Conservation (phyloP, 371 early-diverging fungal genomes). For the Mucor velutinosus region DNA sequence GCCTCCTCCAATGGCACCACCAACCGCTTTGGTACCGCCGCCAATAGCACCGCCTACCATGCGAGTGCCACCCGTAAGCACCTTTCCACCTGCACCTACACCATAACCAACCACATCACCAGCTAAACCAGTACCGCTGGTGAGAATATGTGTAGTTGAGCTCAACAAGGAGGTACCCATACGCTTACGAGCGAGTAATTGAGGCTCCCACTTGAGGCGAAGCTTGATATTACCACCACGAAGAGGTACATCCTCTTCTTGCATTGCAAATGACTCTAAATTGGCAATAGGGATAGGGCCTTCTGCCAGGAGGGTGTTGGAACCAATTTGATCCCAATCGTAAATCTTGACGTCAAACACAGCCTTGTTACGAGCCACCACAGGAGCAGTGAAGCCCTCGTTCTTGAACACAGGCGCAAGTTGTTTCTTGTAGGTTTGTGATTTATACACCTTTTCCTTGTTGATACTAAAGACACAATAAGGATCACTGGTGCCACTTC, state of each 20-base stretch:
- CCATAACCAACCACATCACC: conserved; percentile 24
- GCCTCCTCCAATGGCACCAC: conserved; percentile 36
- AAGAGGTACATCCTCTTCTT: conserved; percentile 19
- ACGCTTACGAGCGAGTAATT: conserved; percentile 31
- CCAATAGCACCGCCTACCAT: conserved; percentile 33
- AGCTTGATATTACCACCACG: conserved; percentile 16
- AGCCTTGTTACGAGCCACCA: conserved; percentile 50
- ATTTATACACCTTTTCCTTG: conserved; percentile 74
- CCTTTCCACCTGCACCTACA: conserved; percentile 34
- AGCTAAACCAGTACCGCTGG: conserved; percentile 20
- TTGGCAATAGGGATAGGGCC: conserved; percentile 22
- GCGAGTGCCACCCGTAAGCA: conserved; percentile 20
- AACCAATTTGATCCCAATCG: conserved; percentile 76
- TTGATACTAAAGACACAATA: conserved; percentile 69
- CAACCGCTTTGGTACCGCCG: conserved; percentile 19
- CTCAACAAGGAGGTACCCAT: conserved; percentile 25
- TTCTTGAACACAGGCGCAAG: conserved; percentile 76
- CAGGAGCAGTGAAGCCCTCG: conserved; percentile 64
- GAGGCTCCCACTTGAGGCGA: conserved; percentile 37
- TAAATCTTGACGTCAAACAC: conserved; percentile 60
- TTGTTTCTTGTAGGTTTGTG: conserved; percentile 73
- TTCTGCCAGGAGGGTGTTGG: conserved; percentile 52
- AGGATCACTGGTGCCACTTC: conserved; percentile 74
- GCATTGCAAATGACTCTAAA: conserved; percentile 24
- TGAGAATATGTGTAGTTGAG: conserved; percentile 20